Percentiles rank a stretch among this genome's conserved stretches.
Conservation (phyloP, 2,329 filamentous ascomycete species). For the Fulvia fulva region DNA sequence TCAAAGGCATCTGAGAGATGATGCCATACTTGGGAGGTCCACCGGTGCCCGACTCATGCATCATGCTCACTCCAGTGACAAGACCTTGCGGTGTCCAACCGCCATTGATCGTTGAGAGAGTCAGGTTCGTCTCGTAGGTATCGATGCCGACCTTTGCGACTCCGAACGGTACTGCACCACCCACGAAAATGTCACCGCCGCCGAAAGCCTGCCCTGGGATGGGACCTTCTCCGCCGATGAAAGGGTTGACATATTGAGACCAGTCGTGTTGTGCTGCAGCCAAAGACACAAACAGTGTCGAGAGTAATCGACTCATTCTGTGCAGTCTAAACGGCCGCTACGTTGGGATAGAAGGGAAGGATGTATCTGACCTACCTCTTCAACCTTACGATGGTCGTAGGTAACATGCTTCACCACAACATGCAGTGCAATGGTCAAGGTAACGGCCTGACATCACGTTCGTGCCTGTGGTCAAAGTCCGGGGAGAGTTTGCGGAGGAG, state of each 20-base stretch:
- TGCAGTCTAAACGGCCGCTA: background rate
- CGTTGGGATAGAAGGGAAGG: background rate
- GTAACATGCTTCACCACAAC: background rate
- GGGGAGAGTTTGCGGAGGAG: background rate
- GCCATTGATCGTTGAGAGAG: constrained; percentile 39
- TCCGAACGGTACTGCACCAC: constrained; percentile 40
- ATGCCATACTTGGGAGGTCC: constrained; percentile 68
- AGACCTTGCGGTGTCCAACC: constrained; percentile 37
- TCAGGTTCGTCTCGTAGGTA: constrained; percentile 32
- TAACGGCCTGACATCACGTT: background rate
- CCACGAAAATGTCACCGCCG: constrained; percentile 44
- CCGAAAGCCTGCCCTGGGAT: constrained; percentile 43
- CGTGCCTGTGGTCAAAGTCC: background rate
- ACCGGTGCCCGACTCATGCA: constrained; percentile 64
- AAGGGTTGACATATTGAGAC: constrained; percentile 46
- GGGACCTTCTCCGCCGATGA: constrained; percentile 49
- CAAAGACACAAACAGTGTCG: background rate
- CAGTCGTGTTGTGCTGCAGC: constrained; percentile 31
- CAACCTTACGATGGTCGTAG: background rate
- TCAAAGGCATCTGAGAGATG: constrained; percentile 49
- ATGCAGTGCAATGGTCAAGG: background rate
- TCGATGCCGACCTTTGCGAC: constrained; percentile 45
- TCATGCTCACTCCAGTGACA: constrained; percentile 40
- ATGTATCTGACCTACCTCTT: background rate
- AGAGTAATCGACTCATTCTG: too few relatives aligned